Conservation (phyloP, 2,329 filamentous ascomycete genomes). For the Cyphellophora attinorum region DNA sequence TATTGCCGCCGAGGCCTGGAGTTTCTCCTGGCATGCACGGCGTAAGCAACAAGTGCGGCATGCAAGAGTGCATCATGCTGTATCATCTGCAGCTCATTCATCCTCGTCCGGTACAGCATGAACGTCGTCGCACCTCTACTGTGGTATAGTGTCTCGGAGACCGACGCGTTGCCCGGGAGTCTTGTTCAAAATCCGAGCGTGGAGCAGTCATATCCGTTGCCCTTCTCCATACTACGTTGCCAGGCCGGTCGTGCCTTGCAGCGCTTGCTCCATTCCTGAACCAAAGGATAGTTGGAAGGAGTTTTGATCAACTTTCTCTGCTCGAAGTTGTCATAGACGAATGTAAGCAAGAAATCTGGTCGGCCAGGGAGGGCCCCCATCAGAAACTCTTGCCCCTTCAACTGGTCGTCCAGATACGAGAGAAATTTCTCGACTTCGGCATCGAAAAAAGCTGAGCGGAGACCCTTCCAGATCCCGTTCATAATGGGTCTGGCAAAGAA, state of each 20-base stretch:
- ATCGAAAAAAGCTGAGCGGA: slow-evolving; percentile 10
- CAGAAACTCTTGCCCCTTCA: slow-evolving; percentile 15
- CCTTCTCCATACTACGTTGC: slow-evolving; percentile 17
- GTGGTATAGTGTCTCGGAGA: no score
- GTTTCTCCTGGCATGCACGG: no score
- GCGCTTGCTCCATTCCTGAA: slow-evolving; percentile 13
- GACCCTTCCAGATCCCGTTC: slow-evolving; percentile 5
- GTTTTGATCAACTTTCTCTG: slow-evolving; percentile 7
- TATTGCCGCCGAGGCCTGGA: no score
- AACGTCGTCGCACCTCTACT: no score
- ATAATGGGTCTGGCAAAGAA: slow-evolving; percentile 15
- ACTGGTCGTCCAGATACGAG: slow-evolving; percentile 12
- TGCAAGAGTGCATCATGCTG: no score
- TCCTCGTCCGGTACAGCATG: no score
- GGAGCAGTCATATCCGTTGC: slow-evolving; percentile 16
- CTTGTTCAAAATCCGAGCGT: no score
- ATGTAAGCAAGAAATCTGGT: slow-evolving; percentile 15
- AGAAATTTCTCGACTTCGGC: slow-evolving; percentile 9
- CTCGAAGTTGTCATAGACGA: slow-evolving; percentile 11
- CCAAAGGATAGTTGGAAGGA: slow-evolving; percentile 9
- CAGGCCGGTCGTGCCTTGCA: slow-evolving; percentile 14
- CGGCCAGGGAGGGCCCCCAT: slow-evolving; percentile 12
- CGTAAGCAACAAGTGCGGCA: no score
- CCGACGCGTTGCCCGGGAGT: no score
- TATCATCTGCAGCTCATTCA: no score